Evolutionary conservation across 371 early-diverging fungal species (phyloP).

Genomic region (Mucor plumbeus): DNA sequence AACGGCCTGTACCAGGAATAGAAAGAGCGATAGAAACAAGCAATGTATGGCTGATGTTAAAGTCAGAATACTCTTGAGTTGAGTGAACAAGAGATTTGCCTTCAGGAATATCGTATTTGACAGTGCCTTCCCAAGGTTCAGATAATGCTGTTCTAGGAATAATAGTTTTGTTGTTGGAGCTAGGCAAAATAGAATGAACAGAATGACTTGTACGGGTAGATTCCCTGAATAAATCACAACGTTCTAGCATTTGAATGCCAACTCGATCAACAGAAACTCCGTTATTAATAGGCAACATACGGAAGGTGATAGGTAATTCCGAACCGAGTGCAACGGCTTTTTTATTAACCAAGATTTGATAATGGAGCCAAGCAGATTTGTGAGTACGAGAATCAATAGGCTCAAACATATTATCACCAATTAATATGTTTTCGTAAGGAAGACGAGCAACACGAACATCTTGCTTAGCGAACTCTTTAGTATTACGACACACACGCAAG

Average conservation of each 20-base stretch:
- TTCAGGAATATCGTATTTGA: conserved; percentile 14
- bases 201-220: conserved; percentile 13
- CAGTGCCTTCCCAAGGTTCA: conserved; percentile 19
- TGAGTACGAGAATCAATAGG: conserved; percentile 19
- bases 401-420: not conserved
- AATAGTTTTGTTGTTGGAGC: not conserved
- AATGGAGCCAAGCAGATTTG: conserved; percentile 18
- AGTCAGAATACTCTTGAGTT: conserved; percentile 20
- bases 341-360: conserved; percentile 19
- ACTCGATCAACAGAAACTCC: conserved; percentile 14
- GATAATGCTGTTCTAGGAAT: not conserved
- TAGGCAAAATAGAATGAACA: conserved; percentile 5
- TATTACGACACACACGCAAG: not conserved
- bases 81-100: conserved; percentile 17
- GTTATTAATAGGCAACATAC: not conserved
- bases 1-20: conserved; percentile 1
- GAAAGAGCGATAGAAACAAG: conserved; percentile 21
- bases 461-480: not conserved
- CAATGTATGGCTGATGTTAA: conserved; percentile 16
- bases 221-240: conserved; percentile 10
- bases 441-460: conserved; percentile 16
- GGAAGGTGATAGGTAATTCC: conserved; percentile 20
- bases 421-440: conserved; percentile 6
- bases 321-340: conserved; percentile 23
- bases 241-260: conserved; percentile 17